Evolutionary conservation across 345 rosid genomes (phyloP).

Genomic region (Eucalyptus urophylla): DNA sequence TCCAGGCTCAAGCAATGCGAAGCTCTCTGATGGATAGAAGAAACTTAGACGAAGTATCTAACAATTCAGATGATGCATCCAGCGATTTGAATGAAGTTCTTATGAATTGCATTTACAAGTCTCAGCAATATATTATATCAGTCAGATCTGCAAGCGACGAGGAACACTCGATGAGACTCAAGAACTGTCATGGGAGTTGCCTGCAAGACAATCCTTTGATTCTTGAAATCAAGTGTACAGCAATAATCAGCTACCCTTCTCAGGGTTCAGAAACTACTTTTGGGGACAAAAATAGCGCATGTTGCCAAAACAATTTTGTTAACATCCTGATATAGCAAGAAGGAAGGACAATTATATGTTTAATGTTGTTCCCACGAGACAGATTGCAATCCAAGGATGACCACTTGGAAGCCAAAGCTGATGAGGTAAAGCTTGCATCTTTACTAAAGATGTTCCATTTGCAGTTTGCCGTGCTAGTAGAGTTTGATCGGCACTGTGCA

Average conservation of each 20-base stretch:
- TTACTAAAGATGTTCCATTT: neutral
- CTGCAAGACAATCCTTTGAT: neutral
- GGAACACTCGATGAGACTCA: neutral
- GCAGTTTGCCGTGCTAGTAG: neutral
- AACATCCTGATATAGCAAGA: neutral
- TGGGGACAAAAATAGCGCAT: neutral
- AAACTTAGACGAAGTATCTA: neutral
- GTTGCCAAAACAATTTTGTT: neutral
- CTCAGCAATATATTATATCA: neutral
- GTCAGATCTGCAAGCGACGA: neutral
- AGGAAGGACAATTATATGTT: neutral
- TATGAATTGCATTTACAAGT: neutral
- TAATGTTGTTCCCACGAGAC: neutral
- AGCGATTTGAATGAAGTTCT: neutral
- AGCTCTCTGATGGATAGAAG: neutral
- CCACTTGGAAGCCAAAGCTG: neutral
- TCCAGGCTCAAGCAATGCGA: neutral
- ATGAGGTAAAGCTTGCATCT: neutral
- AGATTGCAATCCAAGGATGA: neutral
- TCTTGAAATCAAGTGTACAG: neutral
- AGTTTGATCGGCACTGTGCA: neutral
- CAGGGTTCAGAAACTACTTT: neutral
- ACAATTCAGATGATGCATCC: neutral
- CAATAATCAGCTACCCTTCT: neutral
- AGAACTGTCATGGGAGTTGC: neutral